phyloP scores from a whole-genome alignment of 495 filamentous ascomycete genomes.

The Talaromyces thailandensis region DNA sequence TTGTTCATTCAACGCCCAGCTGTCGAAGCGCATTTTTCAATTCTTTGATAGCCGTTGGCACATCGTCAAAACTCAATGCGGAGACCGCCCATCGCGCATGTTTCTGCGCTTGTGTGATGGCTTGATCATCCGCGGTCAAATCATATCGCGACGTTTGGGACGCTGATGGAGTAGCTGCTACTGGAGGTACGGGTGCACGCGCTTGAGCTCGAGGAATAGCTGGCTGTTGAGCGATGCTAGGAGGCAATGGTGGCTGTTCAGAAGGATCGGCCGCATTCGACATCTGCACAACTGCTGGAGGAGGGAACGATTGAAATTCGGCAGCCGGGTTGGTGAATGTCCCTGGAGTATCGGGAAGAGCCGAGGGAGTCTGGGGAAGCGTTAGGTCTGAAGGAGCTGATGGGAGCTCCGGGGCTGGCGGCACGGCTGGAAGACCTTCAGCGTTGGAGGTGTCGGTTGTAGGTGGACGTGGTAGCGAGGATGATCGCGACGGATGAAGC shows the following conservation, averaged over 20 bases:
- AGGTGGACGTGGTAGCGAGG: constrained; percentile 29
- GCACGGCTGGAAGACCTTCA: constrained; percentile 15
- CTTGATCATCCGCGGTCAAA: constrained; percentile 53
- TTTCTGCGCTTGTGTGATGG: constrained; percentile 77
- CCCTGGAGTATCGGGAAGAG: constrained; percentile 32
- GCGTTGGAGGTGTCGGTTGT: constrained; percentile 11
- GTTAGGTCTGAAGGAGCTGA: constrained; percentile 29
- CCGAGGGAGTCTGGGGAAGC: constrained; percentile 15
- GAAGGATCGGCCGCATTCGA: constrained; percentile 16
- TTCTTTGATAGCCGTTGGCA: constrained; percentile 82
- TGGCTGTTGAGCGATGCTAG: neutral
- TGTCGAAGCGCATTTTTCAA: constrained; percentile 58
- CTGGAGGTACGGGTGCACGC: constrained; percentile 11
- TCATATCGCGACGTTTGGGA: constrained; percentile 8
- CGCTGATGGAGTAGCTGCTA: constrained; percentile 5
- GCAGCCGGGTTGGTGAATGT: constrained; percentile 13
- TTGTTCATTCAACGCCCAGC: constrained; percentile 24
- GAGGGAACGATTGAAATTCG: constrained; percentile 39
- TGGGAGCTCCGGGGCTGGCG: constrained; percentile 26
- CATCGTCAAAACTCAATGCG: constrained; percentile 92
- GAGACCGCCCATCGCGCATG: constrained; percentile 97
- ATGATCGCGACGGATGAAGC: constrained; percentile 40
- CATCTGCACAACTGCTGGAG: constrained; percentile 21
- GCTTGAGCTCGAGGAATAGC: constrained; percentile 10
- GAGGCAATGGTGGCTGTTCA: constrained; percentile 1